Evolutionary conservation across 495 filamentous ascomycete genomes (phyloP).

Genomic region (Penicillium salamii): DNA sequence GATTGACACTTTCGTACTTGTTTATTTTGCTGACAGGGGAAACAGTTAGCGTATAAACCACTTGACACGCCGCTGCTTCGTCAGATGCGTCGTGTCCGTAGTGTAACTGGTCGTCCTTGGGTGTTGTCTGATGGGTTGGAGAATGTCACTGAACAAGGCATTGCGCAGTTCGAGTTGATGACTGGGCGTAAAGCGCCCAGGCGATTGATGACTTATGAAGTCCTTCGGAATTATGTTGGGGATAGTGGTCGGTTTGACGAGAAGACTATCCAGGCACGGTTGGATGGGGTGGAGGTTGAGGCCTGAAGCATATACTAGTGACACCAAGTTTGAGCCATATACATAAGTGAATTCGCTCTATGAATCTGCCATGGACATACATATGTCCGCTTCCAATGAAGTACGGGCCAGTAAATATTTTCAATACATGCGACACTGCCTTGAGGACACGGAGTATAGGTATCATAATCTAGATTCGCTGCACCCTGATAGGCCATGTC

Average conservation of each 20-base stretch:
- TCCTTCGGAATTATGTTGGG: slow-evolving; percentile 50
- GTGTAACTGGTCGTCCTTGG: slow-evolving; percentile 63
- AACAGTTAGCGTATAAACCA: slow-evolving; percentile 69
- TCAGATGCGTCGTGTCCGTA: slow-evolving; percentile 59
- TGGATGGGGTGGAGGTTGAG: slow-evolving; percentile 28
- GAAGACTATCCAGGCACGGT: slow-evolving; percentile 40
- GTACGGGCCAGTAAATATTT: too few relatives aligned
- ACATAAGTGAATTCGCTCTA: too few relatives aligned
- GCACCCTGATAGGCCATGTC: too few relatives aligned
- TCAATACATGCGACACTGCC: too few relatives aligned
- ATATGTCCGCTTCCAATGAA: too few relatives aligned
- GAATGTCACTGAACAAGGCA: slow-evolving; percentile 76
- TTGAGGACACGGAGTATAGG: too few relatives aligned
- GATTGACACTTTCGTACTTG: neutral
- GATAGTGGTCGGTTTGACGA: slow-evolving; percentile 44
- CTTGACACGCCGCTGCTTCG: slow-evolving; percentile 66
- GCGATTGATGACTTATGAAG: slow-evolving; percentile 67
- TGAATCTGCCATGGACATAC: too few relatives aligned
- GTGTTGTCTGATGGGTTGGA: slow-evolving; percentile 78
- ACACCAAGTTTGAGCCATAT: too few relatives aligned
- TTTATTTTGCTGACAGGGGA: slow-evolving; percentile 17
- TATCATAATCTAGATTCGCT: too few relatives aligned
- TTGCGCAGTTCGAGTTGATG: slow-evolving; percentile 80
- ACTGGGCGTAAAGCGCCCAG: slow-evolving; percentile 78
- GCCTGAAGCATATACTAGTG: too few relatives aligned